Percentiles rank a stretch among this genome's conserved stretches.
These are phyloP conservation scores for Alectoria sarmentosa DNA, from an alignment of 495 filamentous ascomycete species.

Conservation along the genomic window DNA sequence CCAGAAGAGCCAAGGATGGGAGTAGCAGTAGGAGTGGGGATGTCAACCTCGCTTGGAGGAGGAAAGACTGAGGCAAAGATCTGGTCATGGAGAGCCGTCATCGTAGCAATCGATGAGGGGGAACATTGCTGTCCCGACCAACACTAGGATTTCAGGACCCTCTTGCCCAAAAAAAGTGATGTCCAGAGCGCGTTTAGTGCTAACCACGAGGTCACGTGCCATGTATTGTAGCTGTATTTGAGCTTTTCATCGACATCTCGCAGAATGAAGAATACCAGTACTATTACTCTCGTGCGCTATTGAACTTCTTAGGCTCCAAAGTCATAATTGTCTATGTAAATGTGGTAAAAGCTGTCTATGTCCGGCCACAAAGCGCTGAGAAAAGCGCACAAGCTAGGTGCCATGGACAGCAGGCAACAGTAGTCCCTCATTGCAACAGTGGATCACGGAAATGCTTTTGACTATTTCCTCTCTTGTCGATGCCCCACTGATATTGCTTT, in stretches of 20 bases:
- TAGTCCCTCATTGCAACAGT: slow-evolving; percentile 25
- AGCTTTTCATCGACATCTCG: background rate
- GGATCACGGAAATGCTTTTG: slow-evolving; percentile 67
- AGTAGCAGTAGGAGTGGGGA: slow-evolving; percentile 33
- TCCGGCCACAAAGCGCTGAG: background rate
- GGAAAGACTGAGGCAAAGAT: slow-evolving; percentile 49
- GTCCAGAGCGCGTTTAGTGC: background rate
- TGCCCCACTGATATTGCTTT: slow-evolving; percentile 52
- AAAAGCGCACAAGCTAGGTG: background rate
- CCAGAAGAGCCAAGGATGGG: slow-evolving; percentile 26
- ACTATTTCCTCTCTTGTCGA: slow-evolving; percentile 57
- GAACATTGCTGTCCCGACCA: background rate
- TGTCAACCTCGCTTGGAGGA: slow-evolving; percentile 34
- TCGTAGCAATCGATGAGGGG: background rate
- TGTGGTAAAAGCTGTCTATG: background rate
- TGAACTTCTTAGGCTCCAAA: background rate
- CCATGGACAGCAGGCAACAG: background rate
- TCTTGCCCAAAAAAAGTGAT: background rate
- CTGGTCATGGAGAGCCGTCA: slow-evolving; percentile 34
- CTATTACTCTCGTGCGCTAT: background rate
- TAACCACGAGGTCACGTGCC: background rate
- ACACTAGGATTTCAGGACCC: too few species aligned
- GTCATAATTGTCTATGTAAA: background rate
- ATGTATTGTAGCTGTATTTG: background rate
- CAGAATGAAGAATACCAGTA: background rate